Base-by-base conservation (phyloP, 2,329 filamentous ascomycete species). In the Taxawa tesnikishii region DNA sequence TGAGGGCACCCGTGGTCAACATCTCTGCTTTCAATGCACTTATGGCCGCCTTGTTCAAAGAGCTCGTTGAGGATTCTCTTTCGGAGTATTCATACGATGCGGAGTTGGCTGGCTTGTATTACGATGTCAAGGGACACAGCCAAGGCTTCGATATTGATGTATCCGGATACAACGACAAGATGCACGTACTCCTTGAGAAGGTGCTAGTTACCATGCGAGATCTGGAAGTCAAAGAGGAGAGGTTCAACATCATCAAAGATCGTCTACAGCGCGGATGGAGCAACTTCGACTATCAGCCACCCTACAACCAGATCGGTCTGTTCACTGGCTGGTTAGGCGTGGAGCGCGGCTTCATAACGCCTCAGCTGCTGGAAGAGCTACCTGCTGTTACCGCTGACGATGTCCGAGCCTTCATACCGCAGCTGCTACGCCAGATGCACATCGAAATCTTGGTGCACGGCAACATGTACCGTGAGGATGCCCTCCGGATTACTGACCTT, bases 71-170 rank as follows among this genome's bases (percentile, higher is more conserved):
- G 33, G 90, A 98, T 57, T 83, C 83, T 2, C 59, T 98, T 15
- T 82, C 83, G 33, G 87, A 94, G 53, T 96, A 94, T 54, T 83
- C 87, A 0, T 98, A 98, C 48, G 88, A 94, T 55, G 90, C 90
- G 1, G 87, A 96, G 49, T 71, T 98, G 37, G 84, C 90, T 6
- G 90, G 90, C 0, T 58, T 98, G 27, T 73, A 82, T 38, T 96
- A 96, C 51, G 75, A 71, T 24, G 72, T 96, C n/a, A 66, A 67
- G 4, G 70, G 79, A 15, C 79, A 83, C 47, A 68, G 71, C 4
- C 70, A 75, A 18, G 87, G 87, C 0, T 53, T 96, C 17, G 77
- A 82, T 36, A 62, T 96, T 25, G 75, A 80, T 10, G 72, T 96
- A 3, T 78, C 75, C 16, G 90, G 90, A 0, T 98, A 96, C 61